Conservation (phyloP, 2,329 filamentous ascomycete species). For the Cryphonectria carpinicola region DNA sequence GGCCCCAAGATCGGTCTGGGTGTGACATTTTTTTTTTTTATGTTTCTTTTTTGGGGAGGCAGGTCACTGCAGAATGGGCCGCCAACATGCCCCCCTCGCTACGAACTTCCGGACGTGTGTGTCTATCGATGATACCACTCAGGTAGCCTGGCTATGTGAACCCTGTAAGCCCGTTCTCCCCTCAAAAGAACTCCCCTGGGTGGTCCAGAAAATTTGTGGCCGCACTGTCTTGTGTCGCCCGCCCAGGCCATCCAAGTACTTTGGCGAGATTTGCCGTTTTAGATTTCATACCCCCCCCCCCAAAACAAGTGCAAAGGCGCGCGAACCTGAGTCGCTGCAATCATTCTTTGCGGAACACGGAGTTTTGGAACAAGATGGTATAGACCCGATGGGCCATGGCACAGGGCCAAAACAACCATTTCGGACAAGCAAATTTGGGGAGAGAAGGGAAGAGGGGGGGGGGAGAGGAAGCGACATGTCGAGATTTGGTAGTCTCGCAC, state of each 20-base stretch:
- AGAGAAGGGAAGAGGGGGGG: too few relatives aligned
- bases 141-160: conserved; percentile 23
- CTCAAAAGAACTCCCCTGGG: not conserved
- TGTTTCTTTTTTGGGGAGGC: not conserved
- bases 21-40: not conserved
- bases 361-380: conserved; percentile 21
- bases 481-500: conserved; percentile 26
- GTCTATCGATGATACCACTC: conserved; percentile 15
- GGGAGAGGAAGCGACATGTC: conserved; percentile 11
- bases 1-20: not conserved
- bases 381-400: conserved; percentile 26
- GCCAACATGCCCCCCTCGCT: not conserved
- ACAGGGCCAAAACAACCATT: conserved; percentile 28
- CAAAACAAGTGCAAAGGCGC: not conserved
- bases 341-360: conserved; percentile 16
- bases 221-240: conserved; percentile 20
- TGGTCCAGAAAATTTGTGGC: conserved; percentile 19
- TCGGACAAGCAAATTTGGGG: conserved; percentile 24
- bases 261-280: conserved; percentile 28
- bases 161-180: conserved; percentile 17
- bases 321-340: conserved; percentile 8
- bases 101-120: conserved; percentile 10
- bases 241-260: conserved; percentile 20
- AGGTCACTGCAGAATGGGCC: not conserved
- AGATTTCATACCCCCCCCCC: conserved; percentile 2